A percentile compares a stretch with the other conserved stretches of the same genome.
Evolutionary conservation across 148 eudicot species (phyloP).

Genomic region (Gaultheria prostrata): DNA sequence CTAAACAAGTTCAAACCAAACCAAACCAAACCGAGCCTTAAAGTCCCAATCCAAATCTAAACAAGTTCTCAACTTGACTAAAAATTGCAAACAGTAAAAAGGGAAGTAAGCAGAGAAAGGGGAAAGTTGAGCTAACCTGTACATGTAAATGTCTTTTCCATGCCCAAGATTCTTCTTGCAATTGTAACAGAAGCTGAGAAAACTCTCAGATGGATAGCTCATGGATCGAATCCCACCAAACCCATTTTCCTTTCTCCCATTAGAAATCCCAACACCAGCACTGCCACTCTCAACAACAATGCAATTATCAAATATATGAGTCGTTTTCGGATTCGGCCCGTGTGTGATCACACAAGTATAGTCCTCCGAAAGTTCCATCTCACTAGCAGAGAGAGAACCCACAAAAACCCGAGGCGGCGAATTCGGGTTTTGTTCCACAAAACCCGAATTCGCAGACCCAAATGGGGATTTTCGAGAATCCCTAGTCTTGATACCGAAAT

Average conservation of each 20-base stretch:
- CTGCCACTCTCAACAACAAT: slow-evolving; percentile 52
- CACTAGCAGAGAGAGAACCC: slow-evolving; percentile 33
- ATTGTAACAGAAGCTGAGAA: slow-evolving; percentile 53
- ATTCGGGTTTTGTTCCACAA: slow-evolving; percentile 16
- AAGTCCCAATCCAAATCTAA: no score
- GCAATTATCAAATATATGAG: slow-evolving; percentile 64
- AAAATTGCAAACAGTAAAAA: not conserved
- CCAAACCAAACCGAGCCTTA: no score
- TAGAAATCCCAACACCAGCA: slow-evolving; percentile 30
- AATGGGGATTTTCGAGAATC: slow-evolving; percentile 35
- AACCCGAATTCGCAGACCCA: slow-evolving; percentile 23
- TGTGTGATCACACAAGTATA: slow-evolving; percentile 61
- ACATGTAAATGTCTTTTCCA: slow-evolving; percentile 63
- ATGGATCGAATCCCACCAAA: slow-evolving; percentile 16
- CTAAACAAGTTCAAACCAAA: no score
- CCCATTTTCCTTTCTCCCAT: slow-evolving; percentile 23
- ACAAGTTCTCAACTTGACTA: not conserved
- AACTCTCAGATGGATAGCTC: slow-evolving; percentile 53
- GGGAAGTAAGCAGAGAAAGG: not conserved
- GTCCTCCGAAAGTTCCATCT: slow-evolving; percentile 72
- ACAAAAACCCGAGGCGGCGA: slow-evolving; percentile 25
- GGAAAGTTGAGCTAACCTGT: slow-evolving; percentile 38
- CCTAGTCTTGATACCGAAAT: slow-evolving; percentile 53
- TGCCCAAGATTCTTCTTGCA: slow-evolving; percentile 60
- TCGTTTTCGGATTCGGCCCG: slow-evolving; percentile 59